Evolutionary conservation across 257 asterid genomes (phyloP), one percentile per base, ranked within the genome.

Genomic region (Handroanthus guayacan): DNA sequence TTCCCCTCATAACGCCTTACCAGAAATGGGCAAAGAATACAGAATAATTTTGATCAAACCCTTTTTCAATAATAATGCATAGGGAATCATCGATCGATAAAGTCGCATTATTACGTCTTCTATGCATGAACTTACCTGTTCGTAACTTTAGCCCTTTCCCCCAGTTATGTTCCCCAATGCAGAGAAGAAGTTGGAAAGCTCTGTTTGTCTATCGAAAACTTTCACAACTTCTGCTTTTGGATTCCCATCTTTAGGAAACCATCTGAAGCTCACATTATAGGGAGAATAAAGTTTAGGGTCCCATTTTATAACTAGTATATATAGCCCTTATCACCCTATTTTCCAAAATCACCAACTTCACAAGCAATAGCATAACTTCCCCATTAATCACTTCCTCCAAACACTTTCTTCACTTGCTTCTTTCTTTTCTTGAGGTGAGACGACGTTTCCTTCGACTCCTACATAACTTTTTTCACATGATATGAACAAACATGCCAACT

Each of bases 11-110:
- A 76, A 84, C 39, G 69, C 92, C 84, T 83, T 51, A 20, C 84
- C 63, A 34, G 81, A 86, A 81, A 79, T 85, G 89, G 94, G 87
- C 84, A 81, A 60, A 81, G 86, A 88, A 86, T 75, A 82, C 82
- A 71, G 88, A 85, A 86, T 82, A 79, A 74, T 58, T 62, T 76
- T 74, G 55, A 25, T 25, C 31, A 25, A 25, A 78, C 37, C 80
- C 75, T 85, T 78, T 79, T 58, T 66, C 75, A 50, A 2, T 67
- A 85, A 87, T 90, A 87, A 87, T 81, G 85, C 89, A 80, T 25
- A 67, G 74, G 69, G 89, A 83, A 90, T 85, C 83, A 47, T 69
- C 61, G 45, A 25, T 25, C 31, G 14, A 82, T 84, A 78, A 82
- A 68, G 70, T 5, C 7, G 74, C 63, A 80, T 75, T 72, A 76